Conservation (phyloP, 805 yeast genomes). For the Sugiyamaella americana region DNA sequence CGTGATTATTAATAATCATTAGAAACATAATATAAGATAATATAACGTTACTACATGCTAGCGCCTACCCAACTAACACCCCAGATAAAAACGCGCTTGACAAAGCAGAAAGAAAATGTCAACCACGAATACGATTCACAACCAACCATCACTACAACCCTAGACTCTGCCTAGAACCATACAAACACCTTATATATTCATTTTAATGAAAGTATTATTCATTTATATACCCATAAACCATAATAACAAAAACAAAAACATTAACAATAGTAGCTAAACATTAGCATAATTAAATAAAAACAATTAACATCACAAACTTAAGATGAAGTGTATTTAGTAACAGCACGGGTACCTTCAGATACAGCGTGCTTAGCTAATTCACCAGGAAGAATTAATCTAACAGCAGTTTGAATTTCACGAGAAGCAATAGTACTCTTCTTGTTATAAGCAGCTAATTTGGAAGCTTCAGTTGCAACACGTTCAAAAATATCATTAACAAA, state of each 20-base stretch:
- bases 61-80: no score
- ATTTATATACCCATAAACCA: neutral
- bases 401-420: slow-evolving; percentile 98
- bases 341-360: slow-evolving; percentile 98
- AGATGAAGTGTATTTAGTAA: slow-evolving; percentile 84
- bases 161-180: no score
- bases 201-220: neutral
- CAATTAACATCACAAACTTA: slow-evolving; percentile 1
- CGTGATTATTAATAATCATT: no score
- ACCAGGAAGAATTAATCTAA: slow-evolving; percentile 96
- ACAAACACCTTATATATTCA: no score
- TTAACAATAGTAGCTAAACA: neutral
- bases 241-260: neutral
- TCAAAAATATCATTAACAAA: slow-evolving; percentile 97
- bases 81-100: no score
- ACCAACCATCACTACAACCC: no score
- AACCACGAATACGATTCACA: no score
- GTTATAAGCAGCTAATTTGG: slow-evolving; percentile 98
- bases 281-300: no score
- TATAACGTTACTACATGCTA: no score
- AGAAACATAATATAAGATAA: no score
- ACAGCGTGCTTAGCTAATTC: slow-evolving; percentile 98
- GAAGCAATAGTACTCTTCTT: slow-evolving; percentile 97
- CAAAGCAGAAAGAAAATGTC: no score
- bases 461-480: slow-evolving; percentile 97